A percentile compares a stretch with the other conserved stretches of the same genome.
Conservation (phyloP, 2,329 filamentous ascomycete species). For the Calonectria pteridis region DNA sequence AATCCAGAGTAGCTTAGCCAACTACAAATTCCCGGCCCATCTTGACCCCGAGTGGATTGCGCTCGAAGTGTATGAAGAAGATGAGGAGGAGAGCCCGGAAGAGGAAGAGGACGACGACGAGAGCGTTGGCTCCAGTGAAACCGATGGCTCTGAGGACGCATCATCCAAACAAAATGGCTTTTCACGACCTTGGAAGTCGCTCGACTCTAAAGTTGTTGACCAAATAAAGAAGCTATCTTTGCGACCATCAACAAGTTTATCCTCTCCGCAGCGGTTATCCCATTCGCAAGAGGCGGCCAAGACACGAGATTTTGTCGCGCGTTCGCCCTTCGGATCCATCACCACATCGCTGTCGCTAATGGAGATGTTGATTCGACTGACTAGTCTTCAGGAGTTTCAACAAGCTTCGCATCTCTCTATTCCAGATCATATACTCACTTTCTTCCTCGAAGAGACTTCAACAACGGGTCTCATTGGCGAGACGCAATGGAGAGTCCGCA, state of each 20-base stretch:
- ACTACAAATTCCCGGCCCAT: slow-evolving; percentile 70
- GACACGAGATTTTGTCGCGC: slow-evolving; percentile 49
- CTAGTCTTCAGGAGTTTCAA: slow-evolving; percentile 91
- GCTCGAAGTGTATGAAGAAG: slow-evolving; percentile 83
- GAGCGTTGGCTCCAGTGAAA: slow-evolving; percentile 53
- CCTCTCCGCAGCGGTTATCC: slow-evolving; percentile 20
- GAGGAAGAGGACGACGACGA: slow-evolving; percentile 59
- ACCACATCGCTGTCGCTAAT: slow-evolving; percentile 77
- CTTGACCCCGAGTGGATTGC: slow-evolving; percentile 93
- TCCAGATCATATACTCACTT: slow-evolving; percentile 88
- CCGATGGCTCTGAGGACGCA: slow-evolving; percentile 46
- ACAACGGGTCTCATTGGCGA: slow-evolving; percentile 63
- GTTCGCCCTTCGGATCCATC: slow-evolving; percentile 65
- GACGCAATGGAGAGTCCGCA: slow-evolving; percentile 57
- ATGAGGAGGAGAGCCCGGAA: slow-evolving; percentile 48
- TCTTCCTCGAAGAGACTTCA: slow-evolving; percentile 79
- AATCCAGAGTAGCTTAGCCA: slow-evolving; percentile 11
- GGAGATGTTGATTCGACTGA: slow-evolving; percentile 88
- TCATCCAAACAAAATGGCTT: slow-evolving; percentile 22
- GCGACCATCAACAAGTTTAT: slow-evolving; percentile 27
- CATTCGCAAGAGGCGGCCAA: slow-evolving; percentile 24
- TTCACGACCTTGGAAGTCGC: slow-evolving; percentile 40
- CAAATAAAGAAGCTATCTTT: slow-evolving; percentile 57
- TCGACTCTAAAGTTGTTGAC: slow-evolving; percentile 55
- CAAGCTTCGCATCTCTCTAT: slow-evolving; percentile 91